Base-by-base conservation (phyloP, 805 yeast species). In the Brettanomyces sp. region DNA sequence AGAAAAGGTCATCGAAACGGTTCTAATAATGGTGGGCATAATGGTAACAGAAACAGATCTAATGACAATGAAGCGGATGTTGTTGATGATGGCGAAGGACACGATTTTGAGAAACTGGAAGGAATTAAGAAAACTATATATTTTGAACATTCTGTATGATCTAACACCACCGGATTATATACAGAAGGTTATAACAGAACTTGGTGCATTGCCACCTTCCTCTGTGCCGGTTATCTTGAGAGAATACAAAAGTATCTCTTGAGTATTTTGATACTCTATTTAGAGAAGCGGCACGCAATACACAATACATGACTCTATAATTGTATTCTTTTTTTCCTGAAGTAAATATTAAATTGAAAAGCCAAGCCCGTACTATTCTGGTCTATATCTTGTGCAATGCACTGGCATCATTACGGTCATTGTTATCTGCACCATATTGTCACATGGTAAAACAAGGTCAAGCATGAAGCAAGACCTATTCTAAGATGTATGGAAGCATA, bases 201-300 rank as follows among this genome's bases (percentile, higher is more conserved):
- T 91, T 52, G 99, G 99, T 28, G 87, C 95, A 3, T 73, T 93
- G 54, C 99, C 99, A 9, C 96, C 99, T 39, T 85, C 95, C n/a
- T 88, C 98, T 1, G 98, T 93, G 47, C 99, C 99, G 25, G 98
- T 93, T 42, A 87, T 93, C 50, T 70, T 93, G 56, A 79, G 98
- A 66, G 99, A 93, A 65, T 93, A 91, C 65, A 87, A 88, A 64
- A 58, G 62, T 45, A 50, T 59, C n/a, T 54, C 56, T 42, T 61
- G 34, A 37, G 4, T 14, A 37, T 8, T n/a, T 34, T 22, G 14
- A 22, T 42, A 25, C 18, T n/a, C n/a, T n/a, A 18, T 18, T 18
- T 18, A 18, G 18, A 18, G 18, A 18, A 18, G 18, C n/a, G n/a
- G n/a, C 18, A 28, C 32, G 32, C 7, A 28, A 28, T 28, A 9